Evolutionary conservation across 345 rosid genomes (phyloP), one percentile per base, ranked within the genome.

Genomic region (Salix brachista): DNA sequence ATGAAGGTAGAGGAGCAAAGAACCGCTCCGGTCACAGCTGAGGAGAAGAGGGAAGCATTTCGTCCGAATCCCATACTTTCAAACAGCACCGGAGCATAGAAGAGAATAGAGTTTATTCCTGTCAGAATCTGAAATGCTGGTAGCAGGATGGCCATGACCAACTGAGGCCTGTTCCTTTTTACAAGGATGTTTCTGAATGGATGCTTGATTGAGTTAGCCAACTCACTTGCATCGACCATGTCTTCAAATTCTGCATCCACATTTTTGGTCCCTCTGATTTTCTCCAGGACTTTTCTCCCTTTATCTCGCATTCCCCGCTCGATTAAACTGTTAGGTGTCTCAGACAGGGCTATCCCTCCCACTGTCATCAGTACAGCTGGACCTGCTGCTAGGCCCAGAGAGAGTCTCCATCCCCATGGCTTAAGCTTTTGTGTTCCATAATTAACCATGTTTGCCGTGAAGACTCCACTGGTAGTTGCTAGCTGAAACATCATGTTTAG

Each of bases 371-470:
- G n/a, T 2, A 83, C 5, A 46, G 99, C 98, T 0, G 98, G 99
- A 26, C 74, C 75, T 25, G 96, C 97, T 18, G 99, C 98, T 48
- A 96, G 80, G 36, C 99, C 99, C 0, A 96, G 88, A 54, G 99
- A 96, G 48, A 96, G 88, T 86, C 99, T 93, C 99, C 97, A 96
- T 41, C 99, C 98, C 97, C 92, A 93, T 2, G 96, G 91, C 19
- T 76, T 83, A 17, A 93, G 89, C 85, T 93, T 84, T 61, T 92
- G 90, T 5, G 98, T 96, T 73, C 98, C 94, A 21, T 65, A 96
- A 68, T 93, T 93, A 30, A 96, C 87, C 99, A 96, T 96, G 80
- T 93, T 96, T 0, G 99, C 99, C 0, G 91, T 87, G 70, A 96
- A 96, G 77, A 93, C 90, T 34, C 98, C 98, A 4, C 85, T 62